These are phyloP conservation scores for Crepidotus variabilis DNA, from an alignment of 768 basidiomycete species.

Conservation along the genomic window DNA sequence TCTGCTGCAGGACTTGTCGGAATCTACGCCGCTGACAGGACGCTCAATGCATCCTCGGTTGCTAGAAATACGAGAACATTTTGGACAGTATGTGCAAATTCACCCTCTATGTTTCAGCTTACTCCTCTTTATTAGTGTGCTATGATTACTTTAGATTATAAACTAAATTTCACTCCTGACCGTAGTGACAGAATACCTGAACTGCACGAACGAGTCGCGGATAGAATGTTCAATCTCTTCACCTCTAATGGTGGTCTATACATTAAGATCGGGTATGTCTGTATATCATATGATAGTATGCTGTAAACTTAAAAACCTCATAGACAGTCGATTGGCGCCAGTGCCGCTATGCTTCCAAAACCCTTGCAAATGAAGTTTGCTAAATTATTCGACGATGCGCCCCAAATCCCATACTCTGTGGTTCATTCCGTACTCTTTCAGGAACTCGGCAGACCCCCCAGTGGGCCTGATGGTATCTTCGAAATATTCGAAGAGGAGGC, in stretches of 20 bases:
- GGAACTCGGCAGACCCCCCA: slow-evolving; percentile 65
- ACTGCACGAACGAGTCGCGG: slow-evolving; percentile 82
- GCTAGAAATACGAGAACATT: slow-evolving; percentile 51
- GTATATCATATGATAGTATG: background rate
- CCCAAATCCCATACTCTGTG: slow-evolving; percentile 72
- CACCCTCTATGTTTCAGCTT: background rate
- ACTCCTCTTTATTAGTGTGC: slow-evolving; percentile 45
- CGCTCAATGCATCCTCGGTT: slow-evolving; percentile 57
- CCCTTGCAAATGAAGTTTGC: slow-evolving; percentile 82
- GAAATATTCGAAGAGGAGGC: slow-evolving; percentile 73
- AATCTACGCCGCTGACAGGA: slow-evolving; percentile 41
- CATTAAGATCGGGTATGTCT: slow-evolving; percentile 66
- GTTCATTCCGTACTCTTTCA: slow-evolving; percentile 62
- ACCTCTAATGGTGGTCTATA: slow-evolving; percentile 82
- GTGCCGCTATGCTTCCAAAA: slow-evolving; percentile 79
- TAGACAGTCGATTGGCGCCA: slow-evolving; percentile 79
- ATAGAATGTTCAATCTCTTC: slow-evolving; percentile 71
- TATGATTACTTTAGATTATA: slow-evolving; percentile 77
- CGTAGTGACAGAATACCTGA: slow-evolving; percentile 72
- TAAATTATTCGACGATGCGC: slow-evolving; percentile 84
- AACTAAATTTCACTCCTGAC: slow-evolving; percentile 77
- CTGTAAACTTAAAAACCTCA: background rate
- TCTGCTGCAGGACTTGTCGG: slow-evolving; percentile 35
- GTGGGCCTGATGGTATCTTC: slow-evolving; percentile 72
- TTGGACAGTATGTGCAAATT: slow-evolving; percentile 36